A percentile compares a stretch with the other conserved stretches of the same genome.
phyloP scores from a whole-genome alignment of 768 basidiomycete genomes.

The Lentinus tigrinus region DNA sequence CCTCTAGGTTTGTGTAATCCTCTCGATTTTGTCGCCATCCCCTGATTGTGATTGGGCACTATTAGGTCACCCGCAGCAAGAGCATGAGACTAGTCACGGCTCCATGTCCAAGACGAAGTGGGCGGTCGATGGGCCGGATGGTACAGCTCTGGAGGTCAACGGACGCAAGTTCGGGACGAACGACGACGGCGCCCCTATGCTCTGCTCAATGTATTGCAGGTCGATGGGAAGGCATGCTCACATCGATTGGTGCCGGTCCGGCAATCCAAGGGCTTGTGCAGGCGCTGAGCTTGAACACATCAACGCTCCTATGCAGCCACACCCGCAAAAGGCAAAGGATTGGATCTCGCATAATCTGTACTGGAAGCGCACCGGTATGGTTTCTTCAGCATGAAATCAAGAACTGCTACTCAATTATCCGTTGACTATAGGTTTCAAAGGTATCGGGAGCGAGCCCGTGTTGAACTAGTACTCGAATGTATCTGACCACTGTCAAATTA shows the following conservation, averaged over 20 bases:
- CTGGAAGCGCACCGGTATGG: conserved; percentile 60
- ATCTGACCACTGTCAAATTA: conserved; percentile 12
- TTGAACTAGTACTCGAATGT: background rate
- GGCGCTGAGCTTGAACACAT: conserved; percentile 49
- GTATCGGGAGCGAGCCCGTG: conserved; percentile 22
- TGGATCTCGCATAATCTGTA: conserved; percentile 51
- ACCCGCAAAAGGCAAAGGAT: conserved; percentile 50
- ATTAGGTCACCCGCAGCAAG: conserved; percentile 55
- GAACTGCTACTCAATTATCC: background rate
- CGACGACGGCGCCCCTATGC: conserved; percentile 62
- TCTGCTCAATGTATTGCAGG: conserved; percentile 57
- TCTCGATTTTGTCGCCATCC: background rate
- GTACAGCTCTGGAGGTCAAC: conserved; percentile 48
- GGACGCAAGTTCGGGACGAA: conserved; percentile 53
- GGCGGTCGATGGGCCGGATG: conserved; percentile 54
- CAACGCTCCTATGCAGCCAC: conserved; percentile 39
- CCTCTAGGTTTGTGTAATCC: conserved; percentile 42
- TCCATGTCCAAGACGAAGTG: conserved; percentile 61
- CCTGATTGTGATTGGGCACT: background rate
- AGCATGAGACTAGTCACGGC: conserved; percentile 64
- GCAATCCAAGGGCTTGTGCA: conserved; percentile 36
- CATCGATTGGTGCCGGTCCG: conserved; percentile 53
- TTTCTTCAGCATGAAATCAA: background rate
- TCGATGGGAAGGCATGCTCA: conserved; percentile 58
- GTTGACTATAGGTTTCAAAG: conserved; percentile 50